Conservation (phyloP, 78 protist species). For the Creolimax fragrantissima region DNA sequence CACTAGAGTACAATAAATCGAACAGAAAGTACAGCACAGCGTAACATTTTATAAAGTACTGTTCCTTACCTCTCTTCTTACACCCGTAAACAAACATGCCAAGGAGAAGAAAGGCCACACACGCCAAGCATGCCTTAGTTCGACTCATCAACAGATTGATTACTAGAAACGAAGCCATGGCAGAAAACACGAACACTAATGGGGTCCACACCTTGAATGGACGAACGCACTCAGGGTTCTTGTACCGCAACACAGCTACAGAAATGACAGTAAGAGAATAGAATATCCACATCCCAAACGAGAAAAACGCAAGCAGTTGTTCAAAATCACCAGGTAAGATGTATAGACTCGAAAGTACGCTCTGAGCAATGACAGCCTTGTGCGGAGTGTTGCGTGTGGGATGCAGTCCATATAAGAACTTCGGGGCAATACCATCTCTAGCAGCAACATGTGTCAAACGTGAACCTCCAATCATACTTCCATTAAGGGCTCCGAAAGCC, state of each 20-base stretch:
- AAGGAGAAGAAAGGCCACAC: background rate
- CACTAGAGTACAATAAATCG: no score
- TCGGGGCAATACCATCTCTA: background rate
- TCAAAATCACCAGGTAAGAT: background rate
- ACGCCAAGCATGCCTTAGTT: background rate
- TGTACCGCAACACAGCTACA: background rate
- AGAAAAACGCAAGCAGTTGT: background rate
- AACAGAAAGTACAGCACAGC: no score
- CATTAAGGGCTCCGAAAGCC: conserved; percentile 30
- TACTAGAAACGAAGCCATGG: background rate
- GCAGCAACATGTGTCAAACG: background rate
- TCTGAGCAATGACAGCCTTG: background rate
- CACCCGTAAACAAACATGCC: background rate
- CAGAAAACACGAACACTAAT: background rate
- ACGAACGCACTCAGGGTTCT: background rate
- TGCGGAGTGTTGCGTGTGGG: background rate
- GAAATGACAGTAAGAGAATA: background rate
- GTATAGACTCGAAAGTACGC: background rate
- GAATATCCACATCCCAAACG: background rate
- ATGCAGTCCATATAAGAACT: background rate
- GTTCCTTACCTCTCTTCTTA: background rate
- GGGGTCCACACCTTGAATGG: conserved; percentile 1
- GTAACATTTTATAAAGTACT: no score
- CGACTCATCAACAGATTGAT: background rate
- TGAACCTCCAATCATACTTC: conserved; percentile 2